These are phyloP conservation scores for Salvia hispanica DNA, from an alignment of 257 asterid genomes.

Conservation along the genomic window DNA sequence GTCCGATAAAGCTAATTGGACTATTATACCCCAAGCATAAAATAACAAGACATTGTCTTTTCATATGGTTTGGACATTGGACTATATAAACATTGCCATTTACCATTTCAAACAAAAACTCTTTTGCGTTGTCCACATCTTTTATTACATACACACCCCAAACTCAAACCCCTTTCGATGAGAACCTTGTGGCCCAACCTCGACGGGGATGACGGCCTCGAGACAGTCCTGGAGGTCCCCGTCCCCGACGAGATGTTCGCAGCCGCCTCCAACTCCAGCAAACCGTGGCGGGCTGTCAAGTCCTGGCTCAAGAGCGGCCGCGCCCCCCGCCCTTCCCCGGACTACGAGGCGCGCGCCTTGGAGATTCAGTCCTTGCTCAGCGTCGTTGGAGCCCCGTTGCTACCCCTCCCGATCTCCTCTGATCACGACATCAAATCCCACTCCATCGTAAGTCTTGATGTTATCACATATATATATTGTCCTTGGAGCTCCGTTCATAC, in stretches of 20 bases:
- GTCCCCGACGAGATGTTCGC: conserved; percentile 62
- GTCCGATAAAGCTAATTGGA: too few relatives aligned
- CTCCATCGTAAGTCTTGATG: conserved; percentile 49
- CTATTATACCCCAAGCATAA: too few relatives aligned
- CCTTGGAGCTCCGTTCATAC: too few relatives aligned
- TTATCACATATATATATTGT: too few relatives aligned
- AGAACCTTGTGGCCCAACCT: conserved; percentile 65
- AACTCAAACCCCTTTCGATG: conserved; percentile 33
- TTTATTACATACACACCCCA: not conserved
- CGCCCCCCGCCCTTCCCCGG: conserved; percentile 31
- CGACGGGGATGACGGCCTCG: conserved; percentile 66
- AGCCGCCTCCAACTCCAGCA: conserved; percentile 35
- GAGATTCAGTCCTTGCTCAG: conserved; percentile 67
- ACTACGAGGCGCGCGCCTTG: conserved; percentile 38
- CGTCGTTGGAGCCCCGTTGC: conserved; percentile 65
- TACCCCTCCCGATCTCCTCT: conserved; percentile 29
- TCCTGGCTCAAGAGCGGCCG: conserved; percentile 47
- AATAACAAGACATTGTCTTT: too few relatives aligned
- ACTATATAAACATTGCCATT: too few relatives aligned
- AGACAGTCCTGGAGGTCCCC: conserved; percentile 76
- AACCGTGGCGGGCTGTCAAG: conserved; percentile 32
- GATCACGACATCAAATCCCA: conserved; percentile 42
- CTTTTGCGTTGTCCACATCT: too few relatives aligned
- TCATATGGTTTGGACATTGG: too few relatives aligned
- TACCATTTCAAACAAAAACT: too few relatives aligned